Evolutionary conservation across 202 grass and related monocot species (phyloP), one percentile per base, ranked within the genome.

Genomic region (Bolboschoenoplectus hybrid): DNA sequence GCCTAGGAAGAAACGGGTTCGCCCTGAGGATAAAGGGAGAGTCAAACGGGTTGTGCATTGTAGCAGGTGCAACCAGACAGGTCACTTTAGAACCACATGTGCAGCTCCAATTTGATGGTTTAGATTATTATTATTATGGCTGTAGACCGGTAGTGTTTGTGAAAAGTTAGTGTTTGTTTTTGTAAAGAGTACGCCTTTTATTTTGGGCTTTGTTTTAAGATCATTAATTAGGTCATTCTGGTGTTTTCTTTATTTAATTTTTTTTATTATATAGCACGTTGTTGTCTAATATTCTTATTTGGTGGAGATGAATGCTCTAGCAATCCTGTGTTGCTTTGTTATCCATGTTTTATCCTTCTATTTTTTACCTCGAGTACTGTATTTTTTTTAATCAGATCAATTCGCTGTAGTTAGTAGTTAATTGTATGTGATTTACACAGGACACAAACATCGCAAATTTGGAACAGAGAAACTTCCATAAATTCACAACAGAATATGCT

Each of bases 51-150:
- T 96, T 5, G 93, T 99, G 84, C 97, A 99, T 34, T 99, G 97
- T 85, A 99, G 97, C 68, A 90, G 97, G 7, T 99, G 97, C 88
- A 96, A 99, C 87, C 93, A 99, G 81, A 99, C 90, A 19, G 97
- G 97, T 9, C 97, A 99, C 81, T 99, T 99, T 82, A 94, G 97
- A 66, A 96, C 97, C 20, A 99, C 93, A 34, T 96, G 93, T 61
- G 89, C 90, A 20, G 92, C 93, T 51, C 97, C 97, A 39, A 94
- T 99, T 85, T 99, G 63, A 90, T 74, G 72, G 70, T 39, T 83
- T 67, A 40, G 52, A 60, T 74, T 82, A 26, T 26, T 26, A 26
- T 26, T 26, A 26, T 26, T 26, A 73, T 80, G 53, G 19, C 5
- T 35, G 53, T 77, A 80, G 80, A 65, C 63, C 73, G 53, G 49